Conservation (phyloP, 495 filamentous ascomycete species). For the Daldinia vernicosa region DNA sequence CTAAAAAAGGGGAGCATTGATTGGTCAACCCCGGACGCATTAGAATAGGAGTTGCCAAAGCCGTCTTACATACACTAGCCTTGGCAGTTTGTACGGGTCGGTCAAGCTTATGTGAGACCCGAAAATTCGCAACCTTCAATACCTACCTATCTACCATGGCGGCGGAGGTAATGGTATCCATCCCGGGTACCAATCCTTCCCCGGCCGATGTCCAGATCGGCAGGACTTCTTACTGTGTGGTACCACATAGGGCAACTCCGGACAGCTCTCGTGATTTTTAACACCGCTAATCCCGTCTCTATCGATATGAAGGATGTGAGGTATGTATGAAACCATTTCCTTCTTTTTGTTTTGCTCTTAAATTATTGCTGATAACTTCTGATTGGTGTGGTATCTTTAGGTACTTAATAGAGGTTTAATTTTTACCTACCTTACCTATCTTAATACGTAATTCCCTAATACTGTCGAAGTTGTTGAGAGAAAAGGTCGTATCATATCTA, state of each 20-base stretch:
- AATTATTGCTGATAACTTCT: not conserved
- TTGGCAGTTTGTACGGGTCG: conserved; percentile 6
- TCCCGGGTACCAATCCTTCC: not conserved
- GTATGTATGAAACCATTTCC: not conserved
- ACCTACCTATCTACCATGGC: conserved; percentile 20
- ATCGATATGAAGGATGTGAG: not conserved
- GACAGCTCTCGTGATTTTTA: not conserved
- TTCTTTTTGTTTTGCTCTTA: not conserved
- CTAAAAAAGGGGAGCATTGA: conserved; percentile 25
- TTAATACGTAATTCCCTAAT: not conserved
- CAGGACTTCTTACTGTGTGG: not conserved
- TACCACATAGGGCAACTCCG: not conserved
- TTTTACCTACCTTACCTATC: too few relatives aligned
- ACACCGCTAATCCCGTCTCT: not conserved
- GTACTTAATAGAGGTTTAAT: not conserved
- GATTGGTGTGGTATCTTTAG: not conserved
- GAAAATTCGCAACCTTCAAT: conserved; percentile 4
- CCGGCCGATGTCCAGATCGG: not conserved
- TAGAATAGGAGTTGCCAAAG: conserved; percentile 4
- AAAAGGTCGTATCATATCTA: not conserved
- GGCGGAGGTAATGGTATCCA: conserved; percentile 3
- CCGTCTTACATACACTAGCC: not conserved
- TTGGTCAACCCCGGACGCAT: conserved; percentile 10
- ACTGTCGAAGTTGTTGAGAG: not conserved
- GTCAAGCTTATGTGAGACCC: conserved; percentile 34